Base-by-base conservation (phyloP, 257 asterid species). In the Solanum neorickii region DNA sequence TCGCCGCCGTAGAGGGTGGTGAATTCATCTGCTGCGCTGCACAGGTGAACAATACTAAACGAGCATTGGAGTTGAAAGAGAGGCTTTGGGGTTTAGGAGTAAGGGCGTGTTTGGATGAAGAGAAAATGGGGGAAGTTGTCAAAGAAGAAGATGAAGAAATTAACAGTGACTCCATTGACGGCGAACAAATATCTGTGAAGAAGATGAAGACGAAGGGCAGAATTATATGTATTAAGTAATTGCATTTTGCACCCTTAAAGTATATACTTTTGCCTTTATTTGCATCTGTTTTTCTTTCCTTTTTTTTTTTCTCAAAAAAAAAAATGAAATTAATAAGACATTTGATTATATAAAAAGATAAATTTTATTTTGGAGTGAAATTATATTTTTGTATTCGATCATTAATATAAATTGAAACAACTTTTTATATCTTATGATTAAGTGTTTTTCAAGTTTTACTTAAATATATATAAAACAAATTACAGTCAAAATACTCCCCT, bases 121-220 rank as follows among this genome's bases (percentile, higher is more conserved):
- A 78, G 14, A 86, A 66, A 83, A 49, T 59, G n/a, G 86, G 82
- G 42, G 82, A 70, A 18, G 70, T 20, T 42, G 91, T 16, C 7
- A 87, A 52, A 74, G 86, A 44, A 6, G 82, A 83, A 73, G 84
- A 83, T 1, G 88, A 56, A 77, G 88, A 44, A n/a, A 88, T n/a
- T 27, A 86, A 69, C 68, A 73, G 49, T 49, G 91, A 60, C 72
- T 90, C 87, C 92, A 90, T 89, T 33, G 90, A 88, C 87, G 88
- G 86, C 90, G 39, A 69, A 69, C 76, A 29, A 18, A 39, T 29
- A 7, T 29, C 39, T 27, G 12, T 29, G 75, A 27, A 15, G 76
- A 69, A 15, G n/a, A 69, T 69, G 76, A 31, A 69, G 76, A 14
- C 10, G 1, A 69, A 69, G 76, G 76, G 76, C 14, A 29, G 0